Conservation (phyloP, 495 filamentous ascomycete species). For the Immersiella caudata region DNA sequence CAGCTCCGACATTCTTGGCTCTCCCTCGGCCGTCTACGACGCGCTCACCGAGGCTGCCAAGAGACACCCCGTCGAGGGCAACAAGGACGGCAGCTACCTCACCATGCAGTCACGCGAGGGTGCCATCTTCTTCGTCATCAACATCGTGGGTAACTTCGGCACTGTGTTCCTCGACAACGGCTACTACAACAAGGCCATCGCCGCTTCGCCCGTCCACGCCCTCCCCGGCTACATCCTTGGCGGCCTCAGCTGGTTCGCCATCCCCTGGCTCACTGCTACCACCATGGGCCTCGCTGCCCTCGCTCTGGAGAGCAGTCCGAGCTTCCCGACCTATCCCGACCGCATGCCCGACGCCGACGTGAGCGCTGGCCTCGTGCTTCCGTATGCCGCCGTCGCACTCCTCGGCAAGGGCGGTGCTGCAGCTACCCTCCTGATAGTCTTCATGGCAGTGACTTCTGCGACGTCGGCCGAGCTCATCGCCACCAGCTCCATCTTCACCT, state of each 20-base stretch:
- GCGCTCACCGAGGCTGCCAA: constrained; percentile 70
- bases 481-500: constrained; percentile 90
- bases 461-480: constrained; percentile 90
- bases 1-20: constrained; percentile 73
- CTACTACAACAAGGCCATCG: constrained; percentile 95
- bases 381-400: constrained; percentile 85
- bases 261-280: constrained; percentile 89
- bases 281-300: constrained; percentile 93
- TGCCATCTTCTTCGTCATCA: constrained; percentile 96
- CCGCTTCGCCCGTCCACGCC: constrained; percentile 84
- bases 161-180: constrained; percentile 82
- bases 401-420: constrained; percentile 87
- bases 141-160: constrained; percentile 75
- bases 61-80: constrained; percentile 78
- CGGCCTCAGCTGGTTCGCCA: constrained; percentile 92
- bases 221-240: constrained; percentile 93
- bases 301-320: constrained; percentile 74
- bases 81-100: constrained; percentile 82
- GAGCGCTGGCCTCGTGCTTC: constrained; percentile 82
- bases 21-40: constrained; percentile 80
- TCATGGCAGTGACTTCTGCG: constrained; percentile 95
- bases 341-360: constrained; percentile 78
- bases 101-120: constrained; percentile 89
- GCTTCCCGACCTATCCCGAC: constrained; percentile 71
- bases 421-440: constrained; percentile 81